Base-by-base conservation (phyloP, 2,329 filamentous ascomycete genomes). In the Acephala macrosclerotiorum region DNA sequence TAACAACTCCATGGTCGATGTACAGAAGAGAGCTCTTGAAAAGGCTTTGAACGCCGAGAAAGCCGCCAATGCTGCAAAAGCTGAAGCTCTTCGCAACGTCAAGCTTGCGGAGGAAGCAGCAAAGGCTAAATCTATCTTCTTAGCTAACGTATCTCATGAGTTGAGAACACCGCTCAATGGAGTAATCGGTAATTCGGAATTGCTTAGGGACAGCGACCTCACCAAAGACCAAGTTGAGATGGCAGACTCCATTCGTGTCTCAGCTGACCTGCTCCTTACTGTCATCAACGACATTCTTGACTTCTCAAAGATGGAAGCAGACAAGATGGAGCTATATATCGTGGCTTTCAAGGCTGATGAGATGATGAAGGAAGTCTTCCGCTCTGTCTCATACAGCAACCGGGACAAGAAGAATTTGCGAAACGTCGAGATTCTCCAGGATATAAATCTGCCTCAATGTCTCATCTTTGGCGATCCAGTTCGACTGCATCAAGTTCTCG, bases 221-320 rank as follows among this genome's bases (percentile, higher is more conserved):
- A 89, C 91, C 70, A 85, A 84, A 65, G 92, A 96, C 68, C 92
- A 96, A 77, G 84, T 89, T 36, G 93, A 96, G 71, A 96, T 94
- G 83, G 91, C 92, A 3, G 93, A 96, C 75, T 95, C 93, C 18
- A 96, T 96, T 62, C 88, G 93, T 58, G 86, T 94, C 36, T 96
- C 92, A 58, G 93, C 93, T 0, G 94, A 97, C 75, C 88, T 96
- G 18, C 81, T 97, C 16, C 83, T 97, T 29, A 96, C 94, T 0
- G 93, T 97, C 57, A 97, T 97, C 80, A 97, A 97, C 75, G 95
- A 98, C 75, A 97, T 97, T 61, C 83, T 97, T 4, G 95, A 98
- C 78, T 96, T 97, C 76, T 97, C 94, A 33, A 96, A 97, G 78
- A 93, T 96, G 81, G 93, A 97, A 77, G 93, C 91, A 2, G 92